Base-by-base conservation (phyloP, 148 eudicot species). In the Chenopodium suecicum region DNA sequence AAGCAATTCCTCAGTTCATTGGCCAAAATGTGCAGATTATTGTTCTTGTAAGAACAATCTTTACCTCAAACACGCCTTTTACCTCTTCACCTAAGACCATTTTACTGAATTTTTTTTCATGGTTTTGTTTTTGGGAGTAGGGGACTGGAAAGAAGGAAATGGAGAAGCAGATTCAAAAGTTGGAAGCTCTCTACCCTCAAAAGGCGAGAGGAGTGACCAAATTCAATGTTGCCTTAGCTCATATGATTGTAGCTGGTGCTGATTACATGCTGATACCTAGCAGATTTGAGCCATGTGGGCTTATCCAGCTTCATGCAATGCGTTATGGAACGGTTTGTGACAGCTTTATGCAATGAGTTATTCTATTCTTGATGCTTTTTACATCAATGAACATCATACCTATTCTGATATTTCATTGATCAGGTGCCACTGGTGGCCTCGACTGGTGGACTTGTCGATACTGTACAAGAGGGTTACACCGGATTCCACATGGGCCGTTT, bases 231-330 rank as follows among this genome's bases (percentile, higher is more conserved):
- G 88, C 94, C 0, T 83, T 95, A 81, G 97, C 98, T 73, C 98
- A 93, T 80, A 88, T 86, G 93, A 93, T 95, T 58, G 89, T 83
- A 32, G 97, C 96, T 23, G 98, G 98, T 8, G 92, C 88, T 75
- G 98, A 95, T 80, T 95, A 82, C 67, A 91, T 95, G 87, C 78
- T 95, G 74, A 73, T 95, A 13, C 98, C 98, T 0, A 95, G 98
- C 69, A 91, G 98, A 84, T 95, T 95, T 66, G 98, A 95, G 80
- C 98, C 98, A n/a, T 93, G 98, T 81, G 98, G 98, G 69, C 97
- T 95, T 70, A 95, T 91, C 80, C 98, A 95, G 72, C 87, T 95
- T 25, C 90, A 90, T 27, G 91, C 98, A 54, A 92, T 95, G 97
- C 88, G 90, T 67, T 95, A 95, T 85, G 98, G 98, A 89, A 90